Base-by-base conservation (phyloP, 768 basidiomycete genomes). In the Russula dissimulans region DNA sequence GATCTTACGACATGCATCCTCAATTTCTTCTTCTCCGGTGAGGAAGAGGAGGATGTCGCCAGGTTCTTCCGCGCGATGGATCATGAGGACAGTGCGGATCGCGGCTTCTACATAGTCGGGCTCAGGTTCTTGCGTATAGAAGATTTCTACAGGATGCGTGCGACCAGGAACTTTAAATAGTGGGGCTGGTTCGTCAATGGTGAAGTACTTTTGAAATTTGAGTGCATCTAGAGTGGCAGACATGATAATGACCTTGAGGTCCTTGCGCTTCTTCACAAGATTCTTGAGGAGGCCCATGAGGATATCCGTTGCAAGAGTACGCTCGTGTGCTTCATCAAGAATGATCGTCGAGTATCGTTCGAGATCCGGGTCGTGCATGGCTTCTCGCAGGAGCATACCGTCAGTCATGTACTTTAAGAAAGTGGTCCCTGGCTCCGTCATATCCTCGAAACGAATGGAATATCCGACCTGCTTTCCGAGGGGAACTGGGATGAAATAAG, bases 341-440 rank as follows among this genome's bases (percentile, higher is more conserved):
- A 99, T 98, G 74, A 99, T 94, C 22, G 95, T 97, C 18, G 92
- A 95, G 72, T 99, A 99, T 4, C 94, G 84, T 31, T 80, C 77
- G 42, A 98, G 81, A 18, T 83, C 80, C 9, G 91, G 89, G 73
- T 98, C 95, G 73, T 95, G 91, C 95, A 97, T 99, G 5, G 93
- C 94, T 76, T 97, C 94, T 18, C 94, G 86, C n/a, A 95, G 82
- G 57, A 92, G 85, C 94, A 97, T 97, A 81, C 95, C 97, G 67
- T 99, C 97, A 15, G 97, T 99, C 95, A 98, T 97, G 77, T 99
- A 98, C 71, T 97, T 97, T 64, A 99, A 79, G 74, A 99, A 97
- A 0, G 97, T 98, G 36, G 87, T 89, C 0, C 90, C 88, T 0
- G 83, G 77, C 66, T 91, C 81, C 45, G 95, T 89, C 90, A 93